Evolutionary conservation across 108 stramenopile species (phyloP), one percentile per base, ranked within the genome.

Genomic region (Chaetoceros tenuissimus): DNA sequence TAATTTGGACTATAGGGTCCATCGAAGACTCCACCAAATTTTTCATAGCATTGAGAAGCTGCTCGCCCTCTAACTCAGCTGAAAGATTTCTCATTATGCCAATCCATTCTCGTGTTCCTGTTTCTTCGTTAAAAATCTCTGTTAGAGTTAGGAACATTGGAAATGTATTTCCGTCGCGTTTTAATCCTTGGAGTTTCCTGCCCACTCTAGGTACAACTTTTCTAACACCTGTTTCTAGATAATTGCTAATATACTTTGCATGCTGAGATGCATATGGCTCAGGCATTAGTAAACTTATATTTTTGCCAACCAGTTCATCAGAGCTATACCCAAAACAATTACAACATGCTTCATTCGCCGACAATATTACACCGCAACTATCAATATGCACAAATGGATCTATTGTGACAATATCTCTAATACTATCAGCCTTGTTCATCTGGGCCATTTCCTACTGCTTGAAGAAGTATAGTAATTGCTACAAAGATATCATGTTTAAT

Each of bases 1-100:
- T 24, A 51, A 51, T 51, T 24, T 51, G 50, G 2, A 51, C 50
- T 5, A 51, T 51, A 18, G 22, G 50, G 3, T 25, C 50, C 2
- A 51, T 51, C 1, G 50, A 25, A 17, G 22, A 23, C 24, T 17
- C 24, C 2, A 25, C 50, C 2, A 25, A 24, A 51, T 51, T 25
- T 17, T 25, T 21, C 50, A 51, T 51, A 24, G 50, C 50, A 25
- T 24, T 17, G 17, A 51, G 22, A 17, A 25, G 18, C 2, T 17
- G 17, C 24, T 51, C 17, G 2, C 18, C 50, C 18, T 51, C 50
- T 24, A 24, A 20, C 24, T 51, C 50, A 1, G 50, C 50, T 25
- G 50, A 24, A 20, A 51, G 24, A 51, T 51, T 25, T 25, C 50
- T 20, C 22, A 51, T 21, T 2, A 51, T 51, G 2, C 50, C 50